Evolutionary conservation across 1,284 basidiomycete genomes (phyloP).

Genomic region (Ceratobasidium sp.): DNA sequence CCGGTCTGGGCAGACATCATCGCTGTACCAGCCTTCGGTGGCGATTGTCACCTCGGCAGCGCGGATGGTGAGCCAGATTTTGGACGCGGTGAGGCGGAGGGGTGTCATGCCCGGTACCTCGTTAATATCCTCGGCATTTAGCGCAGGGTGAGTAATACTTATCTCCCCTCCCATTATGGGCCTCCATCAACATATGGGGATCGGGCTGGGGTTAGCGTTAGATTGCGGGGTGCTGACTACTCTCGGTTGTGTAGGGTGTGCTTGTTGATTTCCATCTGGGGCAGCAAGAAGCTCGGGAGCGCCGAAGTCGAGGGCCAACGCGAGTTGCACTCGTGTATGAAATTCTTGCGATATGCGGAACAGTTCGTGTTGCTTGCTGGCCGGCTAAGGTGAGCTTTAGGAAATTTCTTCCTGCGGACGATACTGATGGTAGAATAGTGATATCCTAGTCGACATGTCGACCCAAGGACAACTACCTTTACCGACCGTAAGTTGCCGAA

Average conservation of each 20-base stretch:
- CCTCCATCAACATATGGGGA: background rate
- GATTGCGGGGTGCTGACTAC: background rate
- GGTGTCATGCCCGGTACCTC: constrained; percentile 20
- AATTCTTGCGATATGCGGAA: constrained; percentile 29
- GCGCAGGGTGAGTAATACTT: constrained; percentile 18
- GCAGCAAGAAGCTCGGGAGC: constrained; percentile 25
- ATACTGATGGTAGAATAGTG: constrained; percentile 1
- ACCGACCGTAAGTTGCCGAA: constrained; percentile 7
- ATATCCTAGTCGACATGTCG: constrained; percentile 28
- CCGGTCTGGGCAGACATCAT: constrained; percentile 10
- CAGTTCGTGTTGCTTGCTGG: constrained; percentile 10
- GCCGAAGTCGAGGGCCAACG: constrained; percentile 27
- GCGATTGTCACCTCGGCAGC: constrained; percentile 13
- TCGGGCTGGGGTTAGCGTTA: background rate
- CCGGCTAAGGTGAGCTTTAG: constrained; percentile 7
- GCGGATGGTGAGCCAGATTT: constrained; percentile 23
- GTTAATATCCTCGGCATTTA: constrained; percentile 20
- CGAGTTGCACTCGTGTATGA: constrained; percentile 30
- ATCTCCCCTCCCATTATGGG: background rate
- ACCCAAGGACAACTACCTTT: constrained; percentile 25
- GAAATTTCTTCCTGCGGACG: background rate
- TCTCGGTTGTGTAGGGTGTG: constrained; percentile 25
- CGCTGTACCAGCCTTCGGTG: constrained; percentile 27
- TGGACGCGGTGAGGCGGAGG: constrained; percentile 8
- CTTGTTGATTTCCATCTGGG: constrained; percentile 27